Evolutionary conservation across 78 protist species (phyloP).

Genomic region (Isochrysis galbana): DNA sequence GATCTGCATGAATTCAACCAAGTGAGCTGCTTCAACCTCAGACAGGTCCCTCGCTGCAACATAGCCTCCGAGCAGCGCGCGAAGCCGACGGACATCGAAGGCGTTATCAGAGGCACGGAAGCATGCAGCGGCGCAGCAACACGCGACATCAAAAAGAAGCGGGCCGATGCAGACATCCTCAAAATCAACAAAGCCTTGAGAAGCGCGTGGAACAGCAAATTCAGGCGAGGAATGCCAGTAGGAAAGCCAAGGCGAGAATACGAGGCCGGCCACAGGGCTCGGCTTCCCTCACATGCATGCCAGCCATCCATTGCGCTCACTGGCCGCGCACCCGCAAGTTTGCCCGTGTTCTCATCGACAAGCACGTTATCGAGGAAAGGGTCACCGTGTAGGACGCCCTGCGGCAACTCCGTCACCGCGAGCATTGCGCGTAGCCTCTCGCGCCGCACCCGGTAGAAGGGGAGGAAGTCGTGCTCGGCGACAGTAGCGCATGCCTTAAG

Average conservation of each 20-base stretch:
- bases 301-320: no score
- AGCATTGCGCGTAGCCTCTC: neutral
- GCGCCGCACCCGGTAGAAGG: neutral
- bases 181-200: neutral
- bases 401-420: neutral
- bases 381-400: neutral
- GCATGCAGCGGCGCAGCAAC: neutral
- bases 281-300: no score
- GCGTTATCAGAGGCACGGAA: neutral
- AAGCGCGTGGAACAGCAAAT: no score
- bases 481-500: neutral
- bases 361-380: constrained; percentile 28
- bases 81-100: neutral
- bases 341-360: no score
- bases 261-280: no score
- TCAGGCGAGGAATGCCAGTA: no score
- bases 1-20: no score
- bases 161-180: constrained; percentile 3
- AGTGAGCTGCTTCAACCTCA: neutral
- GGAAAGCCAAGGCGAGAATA: no score
- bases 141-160: neutral
- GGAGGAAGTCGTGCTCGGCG: neutral
- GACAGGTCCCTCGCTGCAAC: neutral
- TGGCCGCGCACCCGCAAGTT: no score
- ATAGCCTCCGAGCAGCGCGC: no score